Evolutionary conservation across 495 filamentous ascomycete genomes (phyloP).

Genomic region (Podospora australis): DNA sequence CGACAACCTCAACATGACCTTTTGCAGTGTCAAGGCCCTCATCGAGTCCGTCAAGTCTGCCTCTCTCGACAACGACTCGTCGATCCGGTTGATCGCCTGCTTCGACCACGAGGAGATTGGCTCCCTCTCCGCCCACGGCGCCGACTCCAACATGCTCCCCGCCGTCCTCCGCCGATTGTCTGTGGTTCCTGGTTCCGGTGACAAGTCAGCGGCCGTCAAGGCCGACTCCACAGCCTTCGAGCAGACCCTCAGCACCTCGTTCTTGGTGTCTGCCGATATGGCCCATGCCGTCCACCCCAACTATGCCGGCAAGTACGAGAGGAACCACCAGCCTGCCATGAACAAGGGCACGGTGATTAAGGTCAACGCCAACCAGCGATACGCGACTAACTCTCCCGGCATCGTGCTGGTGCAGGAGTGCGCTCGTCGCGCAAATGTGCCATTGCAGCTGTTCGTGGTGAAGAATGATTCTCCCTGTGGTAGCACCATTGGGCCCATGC

Average conservation of each 20-base stretch:
- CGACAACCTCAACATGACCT: conserved; percentile 94
- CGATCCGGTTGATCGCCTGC: conserved; percentile 80
- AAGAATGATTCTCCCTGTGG: conserved; percentile 92
- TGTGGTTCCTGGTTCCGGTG: conserved; percentile 53
- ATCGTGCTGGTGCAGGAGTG: conserved; percentile 88
- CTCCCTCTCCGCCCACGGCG: conserved; percentile 83
- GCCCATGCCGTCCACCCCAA: conserved; percentile 93
- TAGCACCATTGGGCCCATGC: conserved; percentile 93
- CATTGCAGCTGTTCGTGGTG: conserved; percentile 92
- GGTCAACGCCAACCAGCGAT: conserved; percentile 93
- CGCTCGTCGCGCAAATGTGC: conserved; percentile 62
- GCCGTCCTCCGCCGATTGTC: conserved; percentile 83
- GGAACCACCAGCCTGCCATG: conserved; percentile 83
- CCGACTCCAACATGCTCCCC: conserved; percentile 85
- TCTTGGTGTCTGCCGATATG: conserved; percentile 96
- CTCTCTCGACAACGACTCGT: conserved; percentile 64
- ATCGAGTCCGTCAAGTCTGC: conserved; percentile 65
- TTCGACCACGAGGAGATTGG: conserved; percentile 99
- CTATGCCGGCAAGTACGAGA: conserved; percentile 85
- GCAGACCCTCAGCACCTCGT: conserved; percentile 84
- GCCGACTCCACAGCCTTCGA: conserved; percentile 76
- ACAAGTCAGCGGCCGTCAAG: conserved; percentile 41
- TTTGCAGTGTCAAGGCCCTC: conserved; percentile 74
- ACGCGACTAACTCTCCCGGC: conserved; percentile 92
- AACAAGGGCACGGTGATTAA: conserved; percentile 97